Evolutionary conservation across 1,284 basidiomycete species (phyloP).

Genomic region (Agaricales sp.): DNA sequence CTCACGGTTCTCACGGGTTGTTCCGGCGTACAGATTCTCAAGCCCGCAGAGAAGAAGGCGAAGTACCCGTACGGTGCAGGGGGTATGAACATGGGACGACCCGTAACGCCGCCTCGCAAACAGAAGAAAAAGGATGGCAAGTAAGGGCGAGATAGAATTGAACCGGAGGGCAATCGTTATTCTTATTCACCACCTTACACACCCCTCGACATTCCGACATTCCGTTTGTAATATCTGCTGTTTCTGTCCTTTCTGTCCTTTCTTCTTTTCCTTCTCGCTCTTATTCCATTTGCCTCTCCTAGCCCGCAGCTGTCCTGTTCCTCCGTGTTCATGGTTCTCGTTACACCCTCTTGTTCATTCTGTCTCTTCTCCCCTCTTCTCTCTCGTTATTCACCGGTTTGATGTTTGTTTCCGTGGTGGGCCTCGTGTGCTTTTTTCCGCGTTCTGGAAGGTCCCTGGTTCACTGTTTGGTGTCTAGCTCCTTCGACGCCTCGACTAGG

Average conservation of each 20-base stretch:
- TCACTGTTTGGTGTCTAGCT: no score
- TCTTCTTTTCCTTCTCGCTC: slow-evolving; percentile 11
- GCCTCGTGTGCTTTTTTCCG: no score
- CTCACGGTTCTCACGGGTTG: neutral
- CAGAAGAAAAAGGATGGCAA: slow-evolving; percentile 78
- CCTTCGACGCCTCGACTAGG: no score
- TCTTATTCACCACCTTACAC: slow-evolving; percentile 5
- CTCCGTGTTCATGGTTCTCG: neutral
- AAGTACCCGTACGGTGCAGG: slow-evolving; percentile 78
- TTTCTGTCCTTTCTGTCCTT: slow-evolving; percentile 1
- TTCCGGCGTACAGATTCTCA: slow-evolving; percentile 65
- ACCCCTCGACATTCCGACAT: slow-evolving; percentile 2
- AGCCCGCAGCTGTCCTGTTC: no score
- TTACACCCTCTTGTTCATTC: no score
- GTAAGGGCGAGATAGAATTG: slow-evolving; percentile 31
- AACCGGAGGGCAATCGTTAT: neutral
- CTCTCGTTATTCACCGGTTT: neutral
- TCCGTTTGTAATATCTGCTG: neutral
- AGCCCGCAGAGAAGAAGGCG: slow-evolving; percentile 98
- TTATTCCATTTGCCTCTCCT: no score
- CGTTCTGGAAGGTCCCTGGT: no score
- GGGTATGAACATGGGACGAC: slow-evolving; percentile 70
- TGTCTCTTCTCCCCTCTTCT: neutral
- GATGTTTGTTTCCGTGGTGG: no score
- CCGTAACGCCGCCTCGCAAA: slow-evolving; percentile 75